Conservation (phyloP, 148 eudicot genomes). For the Silene conica region DNA sequence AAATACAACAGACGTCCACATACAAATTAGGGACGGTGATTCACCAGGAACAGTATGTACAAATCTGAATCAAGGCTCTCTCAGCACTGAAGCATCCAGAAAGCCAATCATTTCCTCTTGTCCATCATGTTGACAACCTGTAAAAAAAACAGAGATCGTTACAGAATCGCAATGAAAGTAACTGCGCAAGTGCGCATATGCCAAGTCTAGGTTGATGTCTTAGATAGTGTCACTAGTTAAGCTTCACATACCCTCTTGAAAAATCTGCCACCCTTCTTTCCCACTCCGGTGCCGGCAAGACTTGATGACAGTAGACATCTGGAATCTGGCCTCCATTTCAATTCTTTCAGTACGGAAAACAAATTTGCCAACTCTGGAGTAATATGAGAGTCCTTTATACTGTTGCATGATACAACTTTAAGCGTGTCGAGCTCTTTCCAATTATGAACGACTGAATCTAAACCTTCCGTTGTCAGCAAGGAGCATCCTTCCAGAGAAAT, state of each 20-base stretch:
- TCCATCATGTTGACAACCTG: conserved; percentile 30
- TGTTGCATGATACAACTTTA: conserved; percentile 83
- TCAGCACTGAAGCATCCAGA: conserved; percentile 15
- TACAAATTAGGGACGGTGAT: conserved; percentile 6
- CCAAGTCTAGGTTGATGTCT: conserved; percentile 20
- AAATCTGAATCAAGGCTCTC: conserved; percentile 12
- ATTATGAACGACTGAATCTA: conserved; percentile 68
- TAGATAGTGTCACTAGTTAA: conserved; percentile 19
- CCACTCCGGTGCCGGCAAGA: conserved; percentile 74
- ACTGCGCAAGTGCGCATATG: conserved; percentile 7
- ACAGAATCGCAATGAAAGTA: not conserved
- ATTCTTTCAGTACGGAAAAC: conserved; percentile 73
- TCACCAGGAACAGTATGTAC: conserved; percentile 21
- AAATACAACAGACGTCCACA: conserved; percentile 6
- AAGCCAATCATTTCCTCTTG: conserved; percentile 25
- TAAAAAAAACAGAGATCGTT: conserved; percentile 11
- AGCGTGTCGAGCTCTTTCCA: conserved; percentile 77
- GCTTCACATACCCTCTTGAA: conserved; percentile 55
- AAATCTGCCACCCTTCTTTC: conserved; percentile 81
- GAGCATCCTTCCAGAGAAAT: conserved; percentile 90
- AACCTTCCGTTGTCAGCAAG: conserved; percentile 63
- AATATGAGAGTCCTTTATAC: conserved; percentile 68
- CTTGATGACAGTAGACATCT: conserved; percentile 62
- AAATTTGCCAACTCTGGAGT: conserved; percentile 70
- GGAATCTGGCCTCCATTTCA: conserved; percentile 94